Evolutionary conservation across 768 basidiomycete species (phyloP).

Genomic region (Pleurotus djamor): DNA sequence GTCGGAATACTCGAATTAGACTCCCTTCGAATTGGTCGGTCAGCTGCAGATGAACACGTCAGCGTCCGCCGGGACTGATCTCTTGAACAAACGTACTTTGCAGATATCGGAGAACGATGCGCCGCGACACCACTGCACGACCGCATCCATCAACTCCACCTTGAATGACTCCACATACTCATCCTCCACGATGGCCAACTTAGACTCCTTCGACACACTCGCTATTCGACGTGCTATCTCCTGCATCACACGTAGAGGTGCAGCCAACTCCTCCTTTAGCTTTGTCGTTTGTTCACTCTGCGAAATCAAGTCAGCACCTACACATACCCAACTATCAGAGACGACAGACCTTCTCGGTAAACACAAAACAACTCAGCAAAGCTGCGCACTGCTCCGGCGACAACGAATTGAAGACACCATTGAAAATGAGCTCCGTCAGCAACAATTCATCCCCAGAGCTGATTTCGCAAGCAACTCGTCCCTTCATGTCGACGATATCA

Average conservation of each 20-base stretch:
- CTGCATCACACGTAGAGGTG: slow-evolving; percentile 92
- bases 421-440: slow-evolving; percentile 96
- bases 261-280: slow-evolving; percentile 91
- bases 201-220: slow-evolving; percentile 94
- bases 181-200: slow-evolving; percentile 85
- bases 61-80: not conserved
- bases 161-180: slow-evolving; percentile 98
- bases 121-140: slow-evolving; percentile 97
- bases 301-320: not conserved
- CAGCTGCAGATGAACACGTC: slow-evolving; percentile 50
- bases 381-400: slow-evolving; percentile 92
- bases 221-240: slow-evolving; percentile 94
- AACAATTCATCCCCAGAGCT: slow-evolving; percentile 95
- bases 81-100: slow-evolving; percentile 56
- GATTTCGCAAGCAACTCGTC: slow-evolving; percentile 97
- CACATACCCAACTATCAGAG: not conserved
- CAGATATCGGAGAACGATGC: slow-evolving; percentile 95
- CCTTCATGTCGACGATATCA: slow-evolving; percentile 98
- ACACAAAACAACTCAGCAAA: slow-evolving; percentile 96
- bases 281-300: slow-evolving; percentile 86
- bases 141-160: slow-evolving; percentile 98
- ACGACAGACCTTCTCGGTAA: slow-evolving; percentile 81
- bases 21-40: slow-evolving; percentile 98
- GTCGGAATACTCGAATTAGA: slow-evolving; percentile 93
- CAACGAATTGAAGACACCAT: slow-evolving; percentile 91